phyloP scores from a whole-genome alignment of 371 early-diverging fungal species.

The Apophysomyces elegans region DNA sequence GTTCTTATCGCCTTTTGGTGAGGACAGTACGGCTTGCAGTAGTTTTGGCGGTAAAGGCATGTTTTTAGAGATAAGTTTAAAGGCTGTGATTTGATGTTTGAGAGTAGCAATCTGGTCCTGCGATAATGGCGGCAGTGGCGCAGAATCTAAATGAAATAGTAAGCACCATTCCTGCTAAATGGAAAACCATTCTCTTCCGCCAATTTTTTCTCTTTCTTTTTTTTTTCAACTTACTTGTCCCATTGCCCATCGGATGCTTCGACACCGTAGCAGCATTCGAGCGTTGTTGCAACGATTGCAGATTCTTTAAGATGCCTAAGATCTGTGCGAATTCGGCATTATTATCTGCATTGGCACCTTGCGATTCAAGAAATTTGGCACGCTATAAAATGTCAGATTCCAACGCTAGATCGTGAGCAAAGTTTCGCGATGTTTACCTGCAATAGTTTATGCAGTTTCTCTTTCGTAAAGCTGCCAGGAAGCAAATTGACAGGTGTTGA shows the following conservation, averaged over 20 bases:
- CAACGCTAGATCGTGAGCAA: background rate
- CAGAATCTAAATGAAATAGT: background rate
- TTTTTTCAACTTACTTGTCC: constrained; percentile 3
- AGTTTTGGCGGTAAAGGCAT: constrained; percentile 76
- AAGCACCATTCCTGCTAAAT: background rate
- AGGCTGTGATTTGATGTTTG: constrained; percentile 82
- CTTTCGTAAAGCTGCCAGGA: constrained; percentile 40
- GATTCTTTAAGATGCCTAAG: constrained; percentile 60
- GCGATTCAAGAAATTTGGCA: constrained; percentile 47
- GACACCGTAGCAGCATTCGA: background rate
- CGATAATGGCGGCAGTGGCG: constrained; percentile 37
- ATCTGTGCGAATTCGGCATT: constrained; percentile 71
- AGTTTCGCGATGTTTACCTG: constrained; percentile 28
- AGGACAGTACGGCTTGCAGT: constrained; percentile 73
- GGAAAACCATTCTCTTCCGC: no score
- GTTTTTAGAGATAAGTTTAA: constrained; percentile 80
- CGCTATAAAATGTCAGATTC: constrained; percentile 25
- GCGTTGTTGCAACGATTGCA: constrained; percentile 25
- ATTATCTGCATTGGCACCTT: constrained; percentile 72
- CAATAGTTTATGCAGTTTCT: constrained; percentile 38
- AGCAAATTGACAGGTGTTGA: constrained; percentile 8
- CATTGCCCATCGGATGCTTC: constrained; percentile 12
- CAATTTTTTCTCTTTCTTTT: background rate
- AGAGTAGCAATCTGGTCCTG: constrained; percentile 70
- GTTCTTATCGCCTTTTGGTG: constrained; percentile 1